Conservation (phyloP, 495 filamentous ascomycete species). For the Penicillium taxi region DNA sequence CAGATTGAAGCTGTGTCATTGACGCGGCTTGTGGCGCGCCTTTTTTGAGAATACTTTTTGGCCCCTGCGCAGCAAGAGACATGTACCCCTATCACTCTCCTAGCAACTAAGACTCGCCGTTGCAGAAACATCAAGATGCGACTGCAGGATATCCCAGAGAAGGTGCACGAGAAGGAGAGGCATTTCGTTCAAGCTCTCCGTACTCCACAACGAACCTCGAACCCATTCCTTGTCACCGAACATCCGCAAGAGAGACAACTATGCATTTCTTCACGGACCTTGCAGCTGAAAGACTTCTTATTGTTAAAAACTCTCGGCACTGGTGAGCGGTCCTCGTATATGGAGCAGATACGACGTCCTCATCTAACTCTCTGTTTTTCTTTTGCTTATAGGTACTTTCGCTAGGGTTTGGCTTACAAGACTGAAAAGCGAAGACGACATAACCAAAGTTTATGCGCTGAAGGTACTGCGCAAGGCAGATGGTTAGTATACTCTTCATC, state of each 20-base stretch:
- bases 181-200: slow-evolving; percentile 37
- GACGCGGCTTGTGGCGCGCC: slow-evolving; percentile 22
- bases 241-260: slow-evolving; percentile 51
- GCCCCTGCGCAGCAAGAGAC: too few relatives aligned
- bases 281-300: slow-evolving; percentile 67
- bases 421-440: slow-evolving; percentile 49
- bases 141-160: slow-evolving; percentile 34
- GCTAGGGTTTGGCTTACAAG: slow-evolving; percentile 86
- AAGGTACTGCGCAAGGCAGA: slow-evolving; percentile 91
- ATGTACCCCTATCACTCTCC: slow-evolving; percentile 10
- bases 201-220: slow-evolving; percentile 38
- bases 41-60: slow-evolving; percentile 18
- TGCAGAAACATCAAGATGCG: slow-evolving; percentile 27
- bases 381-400: slow-evolving; percentile 66
- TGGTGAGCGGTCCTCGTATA: too few relatives aligned
- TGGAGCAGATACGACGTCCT: too few relatives aligned
- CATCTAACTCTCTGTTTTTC: slow-evolving; percentile 26
- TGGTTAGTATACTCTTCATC: slow-evolving; percentile 32
- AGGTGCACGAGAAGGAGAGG: slow-evolving; percentile 50
- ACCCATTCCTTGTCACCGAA: slow-evolving; percentile 46
- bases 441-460: slow-evolving; percentile 77
- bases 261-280: slow-evolving; percentile 44
- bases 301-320: slow-evolving; percentile 87
- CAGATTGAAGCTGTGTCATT: slow-evolving; percentile 12
- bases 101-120: slow-evolving; percentile 8